Conservation (phyloP, 2,329 filamentous ascomycete genomes). For the Leptoxyphium fumago region DNA sequence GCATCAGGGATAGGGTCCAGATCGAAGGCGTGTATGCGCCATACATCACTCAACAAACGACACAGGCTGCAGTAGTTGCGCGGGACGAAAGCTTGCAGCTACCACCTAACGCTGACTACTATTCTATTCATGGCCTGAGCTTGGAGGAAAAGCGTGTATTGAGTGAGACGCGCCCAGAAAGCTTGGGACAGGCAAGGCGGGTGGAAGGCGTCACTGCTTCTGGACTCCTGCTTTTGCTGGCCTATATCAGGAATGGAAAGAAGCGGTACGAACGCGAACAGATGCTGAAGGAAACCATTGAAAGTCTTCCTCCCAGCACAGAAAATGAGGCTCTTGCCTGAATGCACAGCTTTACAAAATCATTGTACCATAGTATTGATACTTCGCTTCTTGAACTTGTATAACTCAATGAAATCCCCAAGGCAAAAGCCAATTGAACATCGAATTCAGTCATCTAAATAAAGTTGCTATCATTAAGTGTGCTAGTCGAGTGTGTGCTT, state of each 20-base stretch:
- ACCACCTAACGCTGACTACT: constrained; percentile 64
- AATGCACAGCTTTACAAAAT: background rate
- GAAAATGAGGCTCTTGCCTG: constrained; percentile 13
- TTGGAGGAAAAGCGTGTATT: constrained; percentile 64
- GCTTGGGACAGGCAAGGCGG: constrained; percentile 71
- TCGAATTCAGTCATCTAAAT: background rate
- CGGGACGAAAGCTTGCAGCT: constrained; percentile 64
- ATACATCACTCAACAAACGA: constrained; percentile 61
- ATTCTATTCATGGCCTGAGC: constrained; percentile 56
- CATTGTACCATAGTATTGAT: background rate
- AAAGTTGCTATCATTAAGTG: background rate
- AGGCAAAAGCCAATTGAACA: background rate
- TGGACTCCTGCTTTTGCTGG: constrained; percentile 42
- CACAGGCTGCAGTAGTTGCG: constrained; percentile 50
- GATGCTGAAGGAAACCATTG: constrained; percentile 16
- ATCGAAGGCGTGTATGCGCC: constrained; percentile 81
- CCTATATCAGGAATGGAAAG: constrained; percentile 38
- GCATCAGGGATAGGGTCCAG: constrained; percentile 53
- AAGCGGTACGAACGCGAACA: constrained; percentile 17
- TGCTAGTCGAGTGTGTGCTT: too few species aligned
- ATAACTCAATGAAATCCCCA: background rate
- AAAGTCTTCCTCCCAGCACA: constrained; percentile 9
- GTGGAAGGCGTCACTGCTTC: constrained; percentile 59
- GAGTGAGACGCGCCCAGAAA: constrained; percentile 59
- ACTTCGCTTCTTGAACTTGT: background rate